A percentile compares a stretch with the other conserved stretches of the same genome.
phyloP scores from a whole-genome alignment of 2,329 filamentous ascomycete species.

The Penicillium expansum region DNA sequence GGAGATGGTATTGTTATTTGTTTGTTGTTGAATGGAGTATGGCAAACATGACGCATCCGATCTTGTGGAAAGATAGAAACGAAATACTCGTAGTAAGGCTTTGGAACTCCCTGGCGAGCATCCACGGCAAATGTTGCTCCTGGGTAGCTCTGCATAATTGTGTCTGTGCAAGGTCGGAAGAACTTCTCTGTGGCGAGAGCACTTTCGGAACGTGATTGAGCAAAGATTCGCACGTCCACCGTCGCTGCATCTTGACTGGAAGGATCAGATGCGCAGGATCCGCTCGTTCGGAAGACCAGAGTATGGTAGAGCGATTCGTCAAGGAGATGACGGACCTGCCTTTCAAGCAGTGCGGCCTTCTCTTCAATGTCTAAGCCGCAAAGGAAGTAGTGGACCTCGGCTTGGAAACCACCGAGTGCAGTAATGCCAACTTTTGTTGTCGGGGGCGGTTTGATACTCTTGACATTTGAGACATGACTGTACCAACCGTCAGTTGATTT shows the following conservation, averaged over 20 bases:
- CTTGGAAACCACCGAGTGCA: background rate
- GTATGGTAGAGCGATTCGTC: background rate
- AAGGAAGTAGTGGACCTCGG: background rate
- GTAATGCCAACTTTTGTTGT: background rate
- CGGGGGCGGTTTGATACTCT: background rate
- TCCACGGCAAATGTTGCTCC: background rate
- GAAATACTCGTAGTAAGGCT: background rate
- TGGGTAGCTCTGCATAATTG: background rate
- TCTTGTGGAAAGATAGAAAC: background rate
- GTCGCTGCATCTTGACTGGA: background rate
- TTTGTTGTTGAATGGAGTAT: background rate
- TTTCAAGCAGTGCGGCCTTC: background rate
- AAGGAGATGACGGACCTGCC: background rate
- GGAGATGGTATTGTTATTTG: background rate
- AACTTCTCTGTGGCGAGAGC: background rate
- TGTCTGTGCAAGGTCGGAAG: background rate
- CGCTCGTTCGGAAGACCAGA: background rate
- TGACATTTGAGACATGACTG: background rate
- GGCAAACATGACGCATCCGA: background rate
- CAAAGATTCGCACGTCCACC: background rate
- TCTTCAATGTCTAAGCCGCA: background rate
- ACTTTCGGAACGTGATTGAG: background rate
- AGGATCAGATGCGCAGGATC: background rate
- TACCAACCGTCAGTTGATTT: background rate
- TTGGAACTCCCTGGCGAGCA: background rate